Base-by-base conservation (phyloP, 805 yeast species). In the Wickerhamiella domercqiae region DNA sequence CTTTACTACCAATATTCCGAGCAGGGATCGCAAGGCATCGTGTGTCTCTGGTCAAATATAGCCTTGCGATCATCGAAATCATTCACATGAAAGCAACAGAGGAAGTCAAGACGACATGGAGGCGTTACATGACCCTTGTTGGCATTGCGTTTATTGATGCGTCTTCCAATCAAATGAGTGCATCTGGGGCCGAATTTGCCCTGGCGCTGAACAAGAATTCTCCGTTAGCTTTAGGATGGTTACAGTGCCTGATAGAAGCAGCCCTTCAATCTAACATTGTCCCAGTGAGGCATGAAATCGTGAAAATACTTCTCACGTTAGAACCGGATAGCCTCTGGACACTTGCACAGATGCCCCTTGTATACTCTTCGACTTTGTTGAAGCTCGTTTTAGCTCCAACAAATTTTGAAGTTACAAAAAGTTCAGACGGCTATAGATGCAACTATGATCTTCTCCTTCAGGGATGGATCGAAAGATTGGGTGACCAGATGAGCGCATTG, bases 71-170 rank as follows among this genome's bases (percentile, higher is more conserved):
- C 30, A 49, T 69, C 7, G 21, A 30, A 30, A 21, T 15, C 21
- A 43, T 44, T n/a, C n/a, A n/a, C n/a, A n/a, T n/a, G n/a, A n/a
- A n/a, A n/a, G n/a, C n/a, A n/a, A n/a, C n/a, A n/a, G n/a, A n/a
- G n/a, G n/a, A n/a, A n/a, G n/a, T n/a, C 60, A 57, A 4, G 67
- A 13, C 26, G 26, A 9, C 73, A 17, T 84, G 95, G 95, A 65
- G 70, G 31, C 66, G 80, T 41, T 84, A 65, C 49, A 63, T 73
- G 20, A 80, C 94, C 0, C 57, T 84, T 11, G 78, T 71, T 48
- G 94, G 84, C 50, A 78, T 84, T 34, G 59, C 81, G 20, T 90
- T 83, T 1, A 67, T 84, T 29, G 95, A 84, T 53, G 73, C 94
- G 0, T 79, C 94, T 0, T 58, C 81, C 48, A 84, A 86, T 48